phyloP scores from a whole-genome alignment of 495 filamentous ascomycete genomes.

The Xylaria castorea region DNA sequence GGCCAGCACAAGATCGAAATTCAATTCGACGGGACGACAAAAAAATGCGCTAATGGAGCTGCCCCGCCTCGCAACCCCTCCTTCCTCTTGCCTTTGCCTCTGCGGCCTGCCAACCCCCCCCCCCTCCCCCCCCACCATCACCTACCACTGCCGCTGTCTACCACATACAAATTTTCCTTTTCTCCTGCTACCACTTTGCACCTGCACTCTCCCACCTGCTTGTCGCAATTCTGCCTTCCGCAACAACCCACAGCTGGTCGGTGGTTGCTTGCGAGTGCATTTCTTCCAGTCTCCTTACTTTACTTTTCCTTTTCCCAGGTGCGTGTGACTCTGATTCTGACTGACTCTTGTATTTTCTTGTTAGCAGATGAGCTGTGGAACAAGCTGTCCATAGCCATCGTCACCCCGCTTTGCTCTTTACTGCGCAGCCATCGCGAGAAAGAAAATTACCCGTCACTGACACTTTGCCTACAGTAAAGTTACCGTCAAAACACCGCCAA shows the following conservation, averaged over 20 bases:
- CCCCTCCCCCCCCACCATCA: too few relatives aligned
- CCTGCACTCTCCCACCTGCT: conserved; percentile 20
- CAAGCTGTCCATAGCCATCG: background rate
- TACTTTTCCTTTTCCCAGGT: conserved; percentile 27
- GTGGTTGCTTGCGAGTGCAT: conserved; percentile 43
- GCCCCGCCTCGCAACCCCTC: conserved; percentile 28
- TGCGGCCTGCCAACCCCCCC: background rate
- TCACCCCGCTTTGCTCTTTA: conserved; percentile 30
- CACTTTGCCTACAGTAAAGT: conserved; percentile 36
- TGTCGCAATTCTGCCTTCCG: conserved; percentile 28
- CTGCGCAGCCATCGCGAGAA: conserved; percentile 7
- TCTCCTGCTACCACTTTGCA: conserved; percentile 19
- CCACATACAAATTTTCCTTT: conserved; percentile 30
- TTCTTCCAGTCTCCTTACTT: conserved; percentile 24
- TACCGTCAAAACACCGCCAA: conserved; percentile 78
- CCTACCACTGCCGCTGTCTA: conserved; percentile 14
- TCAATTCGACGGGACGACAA: conserved; percentile 15
- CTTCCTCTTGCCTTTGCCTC: conserved; percentile 6
- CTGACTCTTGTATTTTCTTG: conserved; percentile 15
- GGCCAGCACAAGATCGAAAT: conserved; percentile 27
- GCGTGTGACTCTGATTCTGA: conserved; percentile 27
- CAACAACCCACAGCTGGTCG: conserved; percentile 39
- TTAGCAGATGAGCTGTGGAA: conserved; percentile 2
- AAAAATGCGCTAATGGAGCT: conserved; percentile 26
- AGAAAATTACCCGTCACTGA: conserved; percentile 36